Evolutionary conservation across 768 basidiomycete genomes (phyloP).

Genomic region (Boletus sensibilis): DNA sequence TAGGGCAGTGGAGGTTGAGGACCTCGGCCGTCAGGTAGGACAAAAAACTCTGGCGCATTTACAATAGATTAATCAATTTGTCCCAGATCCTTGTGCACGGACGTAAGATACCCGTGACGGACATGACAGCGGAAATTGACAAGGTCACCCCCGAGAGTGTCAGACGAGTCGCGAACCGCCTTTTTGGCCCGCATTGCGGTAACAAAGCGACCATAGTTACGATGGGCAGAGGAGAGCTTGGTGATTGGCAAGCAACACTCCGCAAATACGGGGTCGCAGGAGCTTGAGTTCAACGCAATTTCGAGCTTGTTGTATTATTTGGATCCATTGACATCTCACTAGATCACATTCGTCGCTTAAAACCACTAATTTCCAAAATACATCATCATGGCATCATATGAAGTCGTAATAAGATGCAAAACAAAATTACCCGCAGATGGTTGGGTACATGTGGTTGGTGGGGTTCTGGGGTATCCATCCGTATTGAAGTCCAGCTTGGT

Average conservation of each 20-base stretch:
- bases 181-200: constrained; percentile 65
- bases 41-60: background rate
- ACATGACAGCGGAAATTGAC: constrained; percentile 90
- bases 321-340: background rate
- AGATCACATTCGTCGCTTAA: background rate
- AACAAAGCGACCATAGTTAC: constrained; percentile 76
- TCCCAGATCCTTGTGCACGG: constrained; percentile 78
- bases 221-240: constrained; percentile 80
- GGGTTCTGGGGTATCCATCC: constrained; percentile 83
- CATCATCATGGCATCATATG: background rate
- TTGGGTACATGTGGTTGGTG: constrained; percentile 50
- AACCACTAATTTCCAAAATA: constrained; percentile 2
- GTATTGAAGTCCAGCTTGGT: constrained; percentile 72
- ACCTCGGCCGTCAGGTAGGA: constrained; percentile 83
- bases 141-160: constrained; percentile 68
- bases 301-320: background rate
- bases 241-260: constrained; percentile 61
- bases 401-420: background rate
- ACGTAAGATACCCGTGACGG: constrained; percentile 80
- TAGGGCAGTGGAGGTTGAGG: constrained; percentile 79
- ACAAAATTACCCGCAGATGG: constrained; percentile 51
- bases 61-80: background rate
- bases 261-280: constrained; percentile 65
- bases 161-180: constrained; percentile 67
- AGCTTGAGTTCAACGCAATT: constrained; percentile 9